A percentile compares a stretch with the other conserved stretches of the same genome.
These are phyloP conservation scores for Suhomyces sp. DNA, from an alignment of 805 yeast species.

Conservation along the genomic window DNA sequence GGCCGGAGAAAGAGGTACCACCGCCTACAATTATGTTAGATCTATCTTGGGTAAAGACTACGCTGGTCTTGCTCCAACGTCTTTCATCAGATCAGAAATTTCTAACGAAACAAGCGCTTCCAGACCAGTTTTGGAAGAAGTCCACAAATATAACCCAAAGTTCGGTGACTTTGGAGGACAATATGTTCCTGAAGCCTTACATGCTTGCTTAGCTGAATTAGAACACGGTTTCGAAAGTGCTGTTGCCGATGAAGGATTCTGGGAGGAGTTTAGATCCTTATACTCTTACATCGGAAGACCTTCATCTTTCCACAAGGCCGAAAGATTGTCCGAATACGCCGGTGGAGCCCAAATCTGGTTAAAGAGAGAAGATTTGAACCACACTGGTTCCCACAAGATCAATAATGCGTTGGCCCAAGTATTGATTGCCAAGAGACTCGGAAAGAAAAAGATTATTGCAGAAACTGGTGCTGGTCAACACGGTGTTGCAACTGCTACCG, in stretches of 20 bases:
- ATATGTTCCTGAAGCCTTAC: conserved; percentile 95
- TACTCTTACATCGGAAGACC: conserved; percentile 97
- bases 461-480: conserved; percentile 95
- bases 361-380: conserved; percentile 93
- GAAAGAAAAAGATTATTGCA: conserved; percentile 75
- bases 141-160: conserved; percentile 67
- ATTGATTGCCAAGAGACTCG: conserved; percentile 73
- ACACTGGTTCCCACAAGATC: conserved; percentile 86
- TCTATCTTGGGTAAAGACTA: conserved; percentile 63
- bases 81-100: conserved; percentile 17
- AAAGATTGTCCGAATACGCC: conserved; percentile 80
- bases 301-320: conserved; percentile 87
- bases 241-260: conserved; percentile 83
- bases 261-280: conserved; percentile 85
- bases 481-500: conserved; percentile 92
- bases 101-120: conserved; percentile 27
- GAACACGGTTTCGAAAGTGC: conserved; percentile 88
- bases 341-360: conserved; percentile 96
- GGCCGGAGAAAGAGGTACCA: conserved; percentile 57
- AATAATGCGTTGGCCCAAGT: conserved; percentile 85
- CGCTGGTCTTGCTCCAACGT: conserved; percentile 27
- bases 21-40: conserved; percentile 66
- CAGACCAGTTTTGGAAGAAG: conserved; percentile 47
- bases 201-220: conserved; percentile 84
- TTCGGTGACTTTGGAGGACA: conserved; percentile 99